Evolutionary conservation across 2,329 filamentous ascomycete genomes (phyloP).

Genomic region (Fusarium musae): DNA sequence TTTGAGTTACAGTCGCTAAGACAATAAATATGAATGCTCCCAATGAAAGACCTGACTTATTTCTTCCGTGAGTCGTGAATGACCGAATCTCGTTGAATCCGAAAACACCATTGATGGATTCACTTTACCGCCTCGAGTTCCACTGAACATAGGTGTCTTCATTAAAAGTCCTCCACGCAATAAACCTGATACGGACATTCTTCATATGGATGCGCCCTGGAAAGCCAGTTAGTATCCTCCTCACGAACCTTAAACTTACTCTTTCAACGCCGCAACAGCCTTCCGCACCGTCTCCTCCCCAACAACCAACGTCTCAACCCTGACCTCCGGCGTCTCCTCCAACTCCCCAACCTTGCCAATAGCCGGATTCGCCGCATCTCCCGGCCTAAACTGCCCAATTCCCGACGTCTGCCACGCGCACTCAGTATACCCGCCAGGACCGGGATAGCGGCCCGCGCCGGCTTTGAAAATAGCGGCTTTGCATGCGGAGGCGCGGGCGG

Average conservation of each 20-base stretch:
- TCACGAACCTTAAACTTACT: constrained; percentile 54
- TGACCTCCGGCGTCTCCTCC: constrained; percentile 69
- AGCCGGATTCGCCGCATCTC: constrained; percentile 68
- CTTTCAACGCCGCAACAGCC: constrained; percentile 72
- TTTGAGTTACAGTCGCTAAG: accelerated
- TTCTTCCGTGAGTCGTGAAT: accelerated
- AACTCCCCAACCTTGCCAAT: constrained; percentile 68
- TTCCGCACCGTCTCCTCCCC: constrained; percentile 64
- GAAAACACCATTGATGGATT: accelerated
- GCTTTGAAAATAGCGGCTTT: constrained; percentile 68
- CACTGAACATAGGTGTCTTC: neutral
- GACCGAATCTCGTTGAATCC: accelerated
- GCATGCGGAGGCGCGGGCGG: constrained; percentile 56
- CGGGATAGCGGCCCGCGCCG: constrained; percentile 65
- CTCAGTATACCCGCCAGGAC: constrained; percentile 64
- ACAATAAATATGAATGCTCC: too few species aligned
- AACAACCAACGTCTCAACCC: constrained; percentile 71
- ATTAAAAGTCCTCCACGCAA: constrained; percentile 41
- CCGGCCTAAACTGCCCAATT: constrained; percentile 74
- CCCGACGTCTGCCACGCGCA: constrained; percentile 64
- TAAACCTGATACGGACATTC: constrained; percentile 42
- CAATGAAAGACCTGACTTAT: accelerated
- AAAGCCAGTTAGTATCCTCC: neutral
- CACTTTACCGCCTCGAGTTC: neutral
- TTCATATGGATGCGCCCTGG: constrained; percentile 47